Conservation (phyloP, 202 grass and related monocot species). For the Zizania palustris region DNA sequence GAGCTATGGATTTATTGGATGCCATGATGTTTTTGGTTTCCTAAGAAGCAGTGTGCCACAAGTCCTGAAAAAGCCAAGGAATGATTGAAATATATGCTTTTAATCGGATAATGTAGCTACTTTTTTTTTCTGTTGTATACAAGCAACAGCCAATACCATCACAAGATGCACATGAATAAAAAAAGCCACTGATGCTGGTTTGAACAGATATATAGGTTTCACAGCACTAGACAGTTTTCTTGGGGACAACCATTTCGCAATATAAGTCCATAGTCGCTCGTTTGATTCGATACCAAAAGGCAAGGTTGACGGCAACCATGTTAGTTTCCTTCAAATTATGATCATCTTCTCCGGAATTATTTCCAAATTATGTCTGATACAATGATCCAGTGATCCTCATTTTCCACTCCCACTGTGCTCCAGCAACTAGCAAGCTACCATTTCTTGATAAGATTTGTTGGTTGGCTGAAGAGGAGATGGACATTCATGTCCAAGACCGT, state of each 20-base stretch:
- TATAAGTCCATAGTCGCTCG: not conserved
- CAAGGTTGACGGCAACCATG: too few relatives aligned
- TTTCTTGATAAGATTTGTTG: not conserved
- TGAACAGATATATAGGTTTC: not conserved
- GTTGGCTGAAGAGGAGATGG: not conserved
- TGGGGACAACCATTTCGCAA: not conserved
- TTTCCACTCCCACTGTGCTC: not conserved
- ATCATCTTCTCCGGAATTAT: not conserved
- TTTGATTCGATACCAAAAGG: not conserved
- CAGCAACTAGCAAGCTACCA: not conserved
- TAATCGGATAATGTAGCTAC: not conserved
- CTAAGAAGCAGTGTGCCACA: not conserved
- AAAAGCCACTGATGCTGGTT: not conserved
- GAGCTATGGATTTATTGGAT: not conserved
- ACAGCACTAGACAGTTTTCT: not conserved
- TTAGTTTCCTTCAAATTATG: too few relatives aligned
- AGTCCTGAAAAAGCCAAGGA: conserved; percentile 23
- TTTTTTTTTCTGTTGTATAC: not conserved
- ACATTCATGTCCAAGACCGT: not conserved
- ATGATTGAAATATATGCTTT: conserved; percentile 3
- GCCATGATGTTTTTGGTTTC: not conserved
- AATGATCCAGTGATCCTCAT: not conserved
- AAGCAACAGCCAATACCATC: not conserved
- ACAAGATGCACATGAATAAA: not conserved
- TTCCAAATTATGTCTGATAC: not conserved